Evolutionary conservation across 2,329 filamentous ascomycete species (phyloP).

Genomic region (Aureobasidium mangrovei): DNA sequence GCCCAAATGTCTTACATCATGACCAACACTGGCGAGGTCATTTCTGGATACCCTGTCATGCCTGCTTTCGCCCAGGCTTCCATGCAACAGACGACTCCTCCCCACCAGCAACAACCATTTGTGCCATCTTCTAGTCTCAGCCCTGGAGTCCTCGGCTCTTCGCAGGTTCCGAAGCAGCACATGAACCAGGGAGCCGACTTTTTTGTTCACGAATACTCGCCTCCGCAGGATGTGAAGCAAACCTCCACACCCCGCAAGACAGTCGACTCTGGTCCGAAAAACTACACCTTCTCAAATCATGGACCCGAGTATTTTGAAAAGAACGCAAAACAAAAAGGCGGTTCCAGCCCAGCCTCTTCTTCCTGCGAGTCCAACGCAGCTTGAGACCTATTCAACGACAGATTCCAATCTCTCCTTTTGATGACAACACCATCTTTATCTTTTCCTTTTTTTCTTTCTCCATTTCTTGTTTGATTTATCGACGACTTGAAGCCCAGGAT

Average conservation of each 20-base stretch:
- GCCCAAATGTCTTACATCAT: slow-evolving; percentile 17
- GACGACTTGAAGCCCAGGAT: slow-evolving; percentile 6
- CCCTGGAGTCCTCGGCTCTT: slow-evolving; percentile 16
- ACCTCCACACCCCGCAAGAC: slow-evolving; percentile 24
- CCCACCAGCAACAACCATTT: slow-evolving; percentile 15
- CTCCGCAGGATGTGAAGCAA: slow-evolving; percentile 33
- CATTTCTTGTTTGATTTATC: not conserved
- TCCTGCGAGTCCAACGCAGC: slow-evolving; percentile 5
- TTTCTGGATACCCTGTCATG: slow-evolving; percentile 9
- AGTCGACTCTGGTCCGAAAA: slow-evolving; percentile 30
- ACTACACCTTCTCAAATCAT: slow-evolving; percentile 41
- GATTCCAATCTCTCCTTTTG: not conserved
- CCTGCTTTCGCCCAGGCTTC: slow-evolving; percentile 5
- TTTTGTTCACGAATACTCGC: slow-evolving; percentile 40
- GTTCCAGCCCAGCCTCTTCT: slow-evolving; percentile 11
- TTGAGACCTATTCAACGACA: not conserved
- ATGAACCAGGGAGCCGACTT: slow-evolving; percentile 26
- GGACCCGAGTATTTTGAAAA: slow-evolving; percentile 36
- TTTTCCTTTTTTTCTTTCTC: not conserved
- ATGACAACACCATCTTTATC: slow-evolving; percentile 8
- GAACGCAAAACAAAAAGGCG: slow-evolving; percentile 16
- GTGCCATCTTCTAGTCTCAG: slow-evolving; percentile 14
- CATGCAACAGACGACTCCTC: slow-evolving; percentile 15
- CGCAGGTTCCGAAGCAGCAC: slow-evolving; percentile 23
- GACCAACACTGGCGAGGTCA: slow-evolving; percentile 13